Percentiles rank a stretch among this genome's conserved stretches.
These are phyloP conservation scores for Lachnellula hyalina DNA, from an alignment of 2,329 filamentous ascomycete genomes.

Conservation along the genomic window DNA sequence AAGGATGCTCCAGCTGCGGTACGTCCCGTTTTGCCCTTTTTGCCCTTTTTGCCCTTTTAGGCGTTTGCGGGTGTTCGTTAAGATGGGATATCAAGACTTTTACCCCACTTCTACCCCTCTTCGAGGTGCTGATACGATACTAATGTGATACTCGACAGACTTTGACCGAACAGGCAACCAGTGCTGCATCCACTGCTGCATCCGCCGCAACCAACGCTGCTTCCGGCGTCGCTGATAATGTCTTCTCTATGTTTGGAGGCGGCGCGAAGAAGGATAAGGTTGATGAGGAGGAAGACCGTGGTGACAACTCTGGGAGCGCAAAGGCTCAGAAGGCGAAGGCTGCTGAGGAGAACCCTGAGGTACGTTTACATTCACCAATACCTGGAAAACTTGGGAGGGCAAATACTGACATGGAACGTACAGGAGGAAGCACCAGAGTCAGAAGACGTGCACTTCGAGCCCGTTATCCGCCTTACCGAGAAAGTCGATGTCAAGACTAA, in stretches of 20 bases:
- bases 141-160: conserved; percentile 17
- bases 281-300: conserved; percentile 70
- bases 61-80: not conserved
- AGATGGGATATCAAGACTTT: not conserved
- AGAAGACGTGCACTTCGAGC: conserved; percentile 94
- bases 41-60: not conserved
- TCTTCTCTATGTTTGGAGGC: conserved; percentile 99
- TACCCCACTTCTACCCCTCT: no score
- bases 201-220: conserved; percentile 37
- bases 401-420: conserved; percentile 13
- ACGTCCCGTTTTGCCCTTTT: conserved; percentile 12
- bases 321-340: conserved; percentile 64
- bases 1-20: conserved; percentile 21
- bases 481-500: conserved; percentile 97
- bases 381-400: not conserved
- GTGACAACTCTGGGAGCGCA: conserved; percentile 83
- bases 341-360: conserved; percentile 34
- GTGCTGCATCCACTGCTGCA: conserved; percentile 34
- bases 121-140: conserved; percentile 1
- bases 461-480: conserved; percentile 91
- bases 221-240: conserved; percentile 48
- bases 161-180: conserved; percentile 30
- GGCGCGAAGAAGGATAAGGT: conserved; percentile 97
- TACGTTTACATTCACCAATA: conserved; percentile 11
- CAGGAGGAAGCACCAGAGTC: conserved; percentile 76